phyloP scores from a whole-genome alignment of 495 filamentous ascomycete genomes.

The Hypoxylon cercidicola region DNA sequence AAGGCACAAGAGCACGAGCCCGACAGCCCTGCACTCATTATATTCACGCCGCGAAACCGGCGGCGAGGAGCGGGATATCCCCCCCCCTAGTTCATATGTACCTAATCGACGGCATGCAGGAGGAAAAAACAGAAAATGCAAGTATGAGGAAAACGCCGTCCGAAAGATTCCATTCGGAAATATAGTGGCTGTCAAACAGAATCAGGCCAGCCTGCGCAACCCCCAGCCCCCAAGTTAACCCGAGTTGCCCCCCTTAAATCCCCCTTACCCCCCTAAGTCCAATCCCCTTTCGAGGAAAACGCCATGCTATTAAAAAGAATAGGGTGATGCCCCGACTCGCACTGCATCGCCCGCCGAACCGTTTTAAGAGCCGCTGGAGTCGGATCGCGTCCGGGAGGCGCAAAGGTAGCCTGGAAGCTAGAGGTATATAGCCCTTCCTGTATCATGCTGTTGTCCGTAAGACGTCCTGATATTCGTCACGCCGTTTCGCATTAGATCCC shows the following conservation, averaged over 20 bases:
- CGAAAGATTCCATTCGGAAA: constrained; percentile 32
- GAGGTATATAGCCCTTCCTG: neutral
- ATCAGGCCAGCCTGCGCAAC: constrained; percentile 16
- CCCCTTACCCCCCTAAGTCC: constrained; percentile 10
- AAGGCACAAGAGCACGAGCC: neutral
- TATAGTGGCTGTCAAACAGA: constrained; percentile 12
- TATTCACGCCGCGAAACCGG: constrained; percentile 18
- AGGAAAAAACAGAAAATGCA: constrained; percentile 20
- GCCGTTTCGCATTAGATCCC: constrained; percentile 12
- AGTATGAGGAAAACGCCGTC: constrained; percentile 32
- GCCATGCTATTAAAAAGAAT: constrained; percentile 29
- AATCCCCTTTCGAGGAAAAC: constrained; percentile 26
- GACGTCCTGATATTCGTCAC: constrained; percentile 18
- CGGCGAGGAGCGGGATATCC: constrained; percentile 10
- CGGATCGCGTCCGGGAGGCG: constrained; percentile 8
- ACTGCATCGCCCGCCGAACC: constrained; percentile 14
- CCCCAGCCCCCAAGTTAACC: constrained; percentile 11
- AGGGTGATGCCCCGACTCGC: constrained; percentile 23
- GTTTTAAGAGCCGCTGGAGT: constrained; percentile 11
- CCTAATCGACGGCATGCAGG: constrained; percentile 26
- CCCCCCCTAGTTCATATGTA: constrained; percentile 22
- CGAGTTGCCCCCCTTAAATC: too few species aligned
- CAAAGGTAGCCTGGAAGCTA: constrained; percentile 17
- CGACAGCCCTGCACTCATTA: constrained; percentile 14
- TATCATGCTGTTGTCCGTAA: constrained; percentile 9